phyloP scores from a whole-genome alignment of 192 early-diverging fungal genomes.

The Coemansia sp. region DNA sequence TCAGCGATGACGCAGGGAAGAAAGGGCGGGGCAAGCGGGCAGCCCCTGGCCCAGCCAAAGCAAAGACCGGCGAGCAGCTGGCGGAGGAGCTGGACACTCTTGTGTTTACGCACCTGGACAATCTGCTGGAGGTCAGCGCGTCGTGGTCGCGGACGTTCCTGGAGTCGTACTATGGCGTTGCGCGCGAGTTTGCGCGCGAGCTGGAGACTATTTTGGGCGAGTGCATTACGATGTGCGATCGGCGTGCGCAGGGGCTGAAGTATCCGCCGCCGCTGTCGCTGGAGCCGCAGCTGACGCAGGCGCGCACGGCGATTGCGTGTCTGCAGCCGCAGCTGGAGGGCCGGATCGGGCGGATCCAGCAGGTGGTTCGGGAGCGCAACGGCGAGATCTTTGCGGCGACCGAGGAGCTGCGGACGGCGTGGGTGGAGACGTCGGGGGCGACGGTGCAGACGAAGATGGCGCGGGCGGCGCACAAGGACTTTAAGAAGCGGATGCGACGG shows the following conservation, averaged over 20 bases:
- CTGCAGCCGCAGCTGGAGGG: conserved; percentile 48
- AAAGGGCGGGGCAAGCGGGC: conserved; percentile 15
- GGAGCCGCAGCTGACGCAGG: conserved; percentile 44
- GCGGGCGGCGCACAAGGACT: conserved; percentile 66
- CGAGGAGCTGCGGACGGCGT: conserved; percentile 28
- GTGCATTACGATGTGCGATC: conserved; percentile 57
- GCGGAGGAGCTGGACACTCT: conserved; percentile 54
- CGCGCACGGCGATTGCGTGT: conserved; percentile 36
- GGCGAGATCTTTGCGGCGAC: conserved; percentile 45
- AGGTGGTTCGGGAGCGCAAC: conserved; percentile 50
- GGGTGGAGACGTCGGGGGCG: conserved; percentile 54
- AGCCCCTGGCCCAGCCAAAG: conserved; percentile 2
- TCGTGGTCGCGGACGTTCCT: conserved; percentile 57
- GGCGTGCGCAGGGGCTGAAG: conserved; percentile 55
- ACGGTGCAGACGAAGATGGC: conserved; percentile 60
- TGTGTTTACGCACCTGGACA: conserved; percentile 53
- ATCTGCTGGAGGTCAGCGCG: conserved; percentile 51
- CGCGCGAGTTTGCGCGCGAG: conserved; percentile 57
- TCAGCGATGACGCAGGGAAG: conserved; percentile 13
- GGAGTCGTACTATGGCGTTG: conserved; percentile 58
- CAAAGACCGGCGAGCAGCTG: conserved; percentile 23
- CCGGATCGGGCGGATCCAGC: conserved; percentile 47
- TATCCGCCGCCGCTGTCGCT: conserved; percentile 53
- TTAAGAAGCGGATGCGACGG: conserved; percentile 63
- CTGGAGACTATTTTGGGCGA: conserved; percentile 57